A percentile compares a stretch with the other conserved stretches of the same genome.
These are phyloP conservation scores for Voacanga thouarsii DNA, from an alignment of 257 asterid genomes.

Conservation along the genomic window DNA sequence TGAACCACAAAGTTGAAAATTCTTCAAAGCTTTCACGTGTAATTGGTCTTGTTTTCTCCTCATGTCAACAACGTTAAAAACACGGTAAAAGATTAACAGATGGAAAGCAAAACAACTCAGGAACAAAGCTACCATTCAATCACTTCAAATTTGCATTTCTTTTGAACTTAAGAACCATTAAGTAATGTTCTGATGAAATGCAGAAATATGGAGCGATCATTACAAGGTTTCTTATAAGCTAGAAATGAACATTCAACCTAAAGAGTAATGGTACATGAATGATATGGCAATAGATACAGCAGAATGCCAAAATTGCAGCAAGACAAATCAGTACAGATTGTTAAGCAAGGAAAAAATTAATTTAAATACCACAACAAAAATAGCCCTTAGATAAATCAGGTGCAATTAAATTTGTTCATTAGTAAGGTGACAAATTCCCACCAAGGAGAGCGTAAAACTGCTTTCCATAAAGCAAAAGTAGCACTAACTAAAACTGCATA, in stretches of 20 bases:
- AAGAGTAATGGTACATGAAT: neutral
- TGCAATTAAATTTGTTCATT: no score
- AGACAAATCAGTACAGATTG: neutral
- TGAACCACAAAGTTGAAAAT: no score
- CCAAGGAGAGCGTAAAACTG: neutral
- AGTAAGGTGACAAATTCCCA: neutral
- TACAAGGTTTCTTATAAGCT: neutral
- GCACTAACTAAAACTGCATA: no score
- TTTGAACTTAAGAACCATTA: no score
- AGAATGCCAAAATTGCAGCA: neutral
- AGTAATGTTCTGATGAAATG: neutral
- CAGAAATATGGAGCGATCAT: neutral
- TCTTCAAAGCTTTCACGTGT: neutral
- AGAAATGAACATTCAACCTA: neutral
- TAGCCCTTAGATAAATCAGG: no score
- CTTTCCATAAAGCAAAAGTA: no score
- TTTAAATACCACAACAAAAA: no score
- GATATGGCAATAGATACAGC: neutral
- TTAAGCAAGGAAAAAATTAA: neutral
- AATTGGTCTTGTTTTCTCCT: neutral
- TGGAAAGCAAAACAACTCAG: neutral
- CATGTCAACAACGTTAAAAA: neutral
- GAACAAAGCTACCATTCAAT: neutral
- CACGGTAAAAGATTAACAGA: neutral
- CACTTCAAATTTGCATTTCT: neutral